Evolutionary conservation across 192 early-diverging fungal genomes (phyloP).

Genomic region (Coemansia sp.): DNA sequence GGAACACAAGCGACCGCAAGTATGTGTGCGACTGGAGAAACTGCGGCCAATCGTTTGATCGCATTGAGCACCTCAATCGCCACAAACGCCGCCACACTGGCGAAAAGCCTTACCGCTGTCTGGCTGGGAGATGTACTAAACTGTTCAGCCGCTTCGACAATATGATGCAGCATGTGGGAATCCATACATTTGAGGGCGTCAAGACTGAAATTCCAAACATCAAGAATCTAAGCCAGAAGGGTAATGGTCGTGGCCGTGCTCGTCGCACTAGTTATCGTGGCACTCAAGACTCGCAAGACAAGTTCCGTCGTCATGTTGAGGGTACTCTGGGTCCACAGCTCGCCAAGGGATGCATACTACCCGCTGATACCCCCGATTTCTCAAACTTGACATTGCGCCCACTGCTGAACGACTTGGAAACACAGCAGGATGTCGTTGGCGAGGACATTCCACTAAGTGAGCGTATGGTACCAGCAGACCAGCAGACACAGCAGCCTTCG

Average conservation of each 20-base stretch:
- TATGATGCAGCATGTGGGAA: constrained; percentile 80
- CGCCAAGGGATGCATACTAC: constrained; percentile 45
- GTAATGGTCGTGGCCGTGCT: constrained; percentile 52
- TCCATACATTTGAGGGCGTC: constrained; percentile 55
- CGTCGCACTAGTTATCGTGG: constrained; percentile 55
- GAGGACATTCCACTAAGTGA: constrained; percentile 18
- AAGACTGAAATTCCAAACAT: constrained; percentile 56
- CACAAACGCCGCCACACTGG: constrained; percentile 64
- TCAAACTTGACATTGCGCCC: constrained; percentile 54
- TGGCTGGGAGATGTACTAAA: constrained; percentile 63
- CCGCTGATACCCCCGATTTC: constrained; percentile 47
- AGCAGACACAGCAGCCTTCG: constrained; percentile 3
- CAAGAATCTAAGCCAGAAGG: constrained; percentile 49
- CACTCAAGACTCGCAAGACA: constrained; percentile 40
- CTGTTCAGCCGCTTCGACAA: constrained; percentile 77
- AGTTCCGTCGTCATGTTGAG: constrained; percentile 49
- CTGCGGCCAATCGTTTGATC: constrained; percentile 66
- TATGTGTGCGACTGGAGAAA: constrained; percentile 45
- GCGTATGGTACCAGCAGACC: background rate
- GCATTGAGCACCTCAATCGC: constrained; percentile 73
- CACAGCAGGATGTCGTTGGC: constrained; percentile 4
- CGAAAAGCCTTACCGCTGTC: constrained; percentile 73
- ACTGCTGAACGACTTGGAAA: constrained; percentile 26
- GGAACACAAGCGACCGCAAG: constrained; percentile 34
- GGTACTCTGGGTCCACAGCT: constrained; percentile 28